phyloP scores from a whole-genome alignment of 2,329 filamentous ascomycete genomes.

The Apiospora saccharicola region DNA sequence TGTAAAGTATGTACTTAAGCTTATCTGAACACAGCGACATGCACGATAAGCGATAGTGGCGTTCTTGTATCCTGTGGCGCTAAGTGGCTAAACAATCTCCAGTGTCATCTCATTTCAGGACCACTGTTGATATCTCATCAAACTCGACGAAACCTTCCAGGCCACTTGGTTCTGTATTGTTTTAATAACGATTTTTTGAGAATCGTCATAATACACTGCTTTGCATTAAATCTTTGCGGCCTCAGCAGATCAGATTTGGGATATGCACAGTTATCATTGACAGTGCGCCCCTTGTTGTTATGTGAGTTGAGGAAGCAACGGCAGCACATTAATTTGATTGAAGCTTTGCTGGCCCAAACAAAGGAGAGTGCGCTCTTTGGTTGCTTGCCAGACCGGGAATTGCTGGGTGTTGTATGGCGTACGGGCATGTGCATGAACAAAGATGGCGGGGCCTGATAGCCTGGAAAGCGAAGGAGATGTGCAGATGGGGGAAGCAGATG shows the following conservation, averaged over 20 bases:
- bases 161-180: neutral
- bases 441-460: slow-evolving; percentile 20
- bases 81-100: neutral
- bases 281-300: neutral
- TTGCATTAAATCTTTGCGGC: neutral
- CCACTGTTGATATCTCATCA: slow-evolving; percentile 19
- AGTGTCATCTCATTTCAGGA: slow-evolving; percentile 15
- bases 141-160: neutral
- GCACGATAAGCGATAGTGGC: slow-evolving; percentile 14
- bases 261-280: neutral
- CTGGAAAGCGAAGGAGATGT: slow-evolving; percentile 20
- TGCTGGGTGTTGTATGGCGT: neutral
- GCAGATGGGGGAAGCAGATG: slow-evolving; percentile 12
- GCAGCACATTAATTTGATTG: neutral
- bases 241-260: neutral
- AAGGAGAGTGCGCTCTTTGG: neutral
- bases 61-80: neutral
- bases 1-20: neutral
- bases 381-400: neutral
- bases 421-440: slow-evolving; percentile 19
- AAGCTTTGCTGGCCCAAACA: neutral
- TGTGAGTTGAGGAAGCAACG: neutral
- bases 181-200: neutral
- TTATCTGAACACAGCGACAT: neutral
- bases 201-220: neutral